A percentile compares a stretch with the other conserved stretches of the same genome.
These are phyloP conservation scores for Aspergillus biplanus DNA, from an alignment of 495 filamentous ascomycete genomes.

Conservation along the genomic window DNA sequence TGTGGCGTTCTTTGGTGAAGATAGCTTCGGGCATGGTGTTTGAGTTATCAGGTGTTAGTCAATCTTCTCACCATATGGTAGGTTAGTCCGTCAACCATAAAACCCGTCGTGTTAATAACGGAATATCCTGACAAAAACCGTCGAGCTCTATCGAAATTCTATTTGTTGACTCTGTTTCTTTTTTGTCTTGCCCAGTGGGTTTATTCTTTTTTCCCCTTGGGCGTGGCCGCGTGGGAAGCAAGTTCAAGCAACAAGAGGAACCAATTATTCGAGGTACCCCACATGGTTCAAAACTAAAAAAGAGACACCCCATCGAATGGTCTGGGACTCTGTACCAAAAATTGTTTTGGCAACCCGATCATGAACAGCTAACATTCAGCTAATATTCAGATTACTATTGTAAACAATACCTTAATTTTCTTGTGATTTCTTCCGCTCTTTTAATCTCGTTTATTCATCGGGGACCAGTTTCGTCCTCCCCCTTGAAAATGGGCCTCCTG, in stretches of 20 bases:
- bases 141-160: too few relatives aligned
- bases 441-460: background rate
- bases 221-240: background rate
- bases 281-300: conserved; percentile 6
- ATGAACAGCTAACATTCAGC: background rate
- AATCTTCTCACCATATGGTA: background rate
- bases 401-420: background rate
- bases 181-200: too few relatives aligned
- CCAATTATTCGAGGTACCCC: background rate
- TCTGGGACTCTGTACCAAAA: too few relatives aligned
- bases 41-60: background rate
- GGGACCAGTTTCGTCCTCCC: conserved; percentile 2
- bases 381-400: background rate
- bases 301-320: background rate
- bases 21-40: conserved; percentile 41
- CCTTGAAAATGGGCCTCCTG: conserved; percentile 70
- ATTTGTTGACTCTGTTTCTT: too few relatives aligned
- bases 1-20: conserved; percentile 73
- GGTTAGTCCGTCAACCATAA: background rate
- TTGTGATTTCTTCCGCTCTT: background rate
- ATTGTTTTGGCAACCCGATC: background rate
- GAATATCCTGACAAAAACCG: too few relatives aligned
- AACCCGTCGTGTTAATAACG: background rate
- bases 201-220: background rate
- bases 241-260: background rate